These are phyloP conservation scores for Penicillium taxi DNA, from an alignment of 495 filamentous ascomycete species.

Conservation along the genomic window DNA sequence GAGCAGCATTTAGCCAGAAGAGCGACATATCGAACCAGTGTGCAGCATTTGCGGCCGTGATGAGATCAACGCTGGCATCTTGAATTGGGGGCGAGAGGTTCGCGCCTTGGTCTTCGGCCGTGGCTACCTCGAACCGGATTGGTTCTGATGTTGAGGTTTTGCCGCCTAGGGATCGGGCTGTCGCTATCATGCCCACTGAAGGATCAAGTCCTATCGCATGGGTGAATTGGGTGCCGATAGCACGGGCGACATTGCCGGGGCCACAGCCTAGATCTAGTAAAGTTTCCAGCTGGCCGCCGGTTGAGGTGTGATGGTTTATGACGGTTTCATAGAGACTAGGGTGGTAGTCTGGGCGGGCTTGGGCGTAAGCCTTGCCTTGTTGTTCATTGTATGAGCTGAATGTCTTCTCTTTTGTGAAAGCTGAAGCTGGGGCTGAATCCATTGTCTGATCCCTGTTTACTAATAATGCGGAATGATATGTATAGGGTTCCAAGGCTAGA, in stretches of 20 bases:
- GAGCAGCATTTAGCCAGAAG: slow-evolving; percentile 46
- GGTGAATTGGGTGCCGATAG: slow-evolving; percentile 34
- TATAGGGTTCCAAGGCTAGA: no score
- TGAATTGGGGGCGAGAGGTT: slow-evolving; percentile 10
- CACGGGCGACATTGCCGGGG: slow-evolving; percentile 38
- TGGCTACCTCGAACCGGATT: slow-evolving; percentile 37
- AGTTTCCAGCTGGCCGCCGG: slow-evolving; percentile 37
- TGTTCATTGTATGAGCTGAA: slow-evolving; percentile 38
- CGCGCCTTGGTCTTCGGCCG: slow-evolving; percentile 38
- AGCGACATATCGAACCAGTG: slow-evolving; percentile 55
- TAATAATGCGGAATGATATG: no score
- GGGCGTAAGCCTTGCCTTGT: slow-evolving; percentile 40
- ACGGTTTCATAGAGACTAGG: slow-evolving; percentile 39
- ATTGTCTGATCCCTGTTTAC: no score
- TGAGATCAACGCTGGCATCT: slow-evolving; percentile 40
- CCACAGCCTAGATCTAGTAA: slow-evolving; percentile 53
- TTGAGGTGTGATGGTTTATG: slow-evolving; percentile 39
- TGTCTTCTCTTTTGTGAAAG: slow-evolving; percentile 19
- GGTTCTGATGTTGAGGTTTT: slow-evolving; percentile 16
- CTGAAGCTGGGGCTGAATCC: not conserved
- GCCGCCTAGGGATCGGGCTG: slow-evolving; percentile 32
- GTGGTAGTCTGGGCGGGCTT: slow-evolving; percentile 34
- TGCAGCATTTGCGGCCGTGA: slow-evolving; percentile 44
- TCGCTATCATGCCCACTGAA: slow-evolving; percentile 45
- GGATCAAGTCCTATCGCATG: slow-evolving; percentile 47